A percentile compares a stretch with the other conserved stretches of the same genome.
Evolutionary conservation across 2,329 filamentous ascomycete genomes (phyloP).

Genomic region (Sarocladiaceae sp.): DNA sequence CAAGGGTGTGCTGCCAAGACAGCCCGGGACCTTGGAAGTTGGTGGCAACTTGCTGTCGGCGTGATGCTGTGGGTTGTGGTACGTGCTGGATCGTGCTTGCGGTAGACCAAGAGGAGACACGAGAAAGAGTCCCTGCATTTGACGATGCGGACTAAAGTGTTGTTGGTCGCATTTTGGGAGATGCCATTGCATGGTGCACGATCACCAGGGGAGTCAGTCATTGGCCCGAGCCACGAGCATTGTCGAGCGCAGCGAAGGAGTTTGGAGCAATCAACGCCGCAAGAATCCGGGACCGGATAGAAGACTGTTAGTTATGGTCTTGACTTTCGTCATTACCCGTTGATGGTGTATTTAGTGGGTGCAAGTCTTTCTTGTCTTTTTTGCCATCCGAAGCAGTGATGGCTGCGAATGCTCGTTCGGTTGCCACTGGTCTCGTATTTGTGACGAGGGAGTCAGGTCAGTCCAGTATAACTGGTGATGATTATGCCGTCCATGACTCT

Average conservation of each 20-base stretch:
- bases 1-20: too few species aligned
- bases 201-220: neutral
- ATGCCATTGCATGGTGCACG: neutral
- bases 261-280: neutral
- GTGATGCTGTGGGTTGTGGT: neutral
- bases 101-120: too few species aligned
- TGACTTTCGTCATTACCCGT: conserved; percentile 3
- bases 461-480: neutral
- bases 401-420: neutral
- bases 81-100: conserved; percentile 7
- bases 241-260: neutral
- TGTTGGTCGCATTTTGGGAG: too few species aligned
- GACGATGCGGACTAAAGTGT: neutral
- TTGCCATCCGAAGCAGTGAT: neutral
- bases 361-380: neutral
- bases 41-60: neutral
- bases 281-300: too few species aligned
- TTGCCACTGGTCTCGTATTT: conserved; percentile 6
- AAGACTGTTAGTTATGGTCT: too few species aligned
- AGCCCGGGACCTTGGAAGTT: neutral
- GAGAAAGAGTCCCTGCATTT: conserved; percentile 5
- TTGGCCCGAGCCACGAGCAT: neutral
- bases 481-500: too few species aligned
- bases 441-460: neutral
- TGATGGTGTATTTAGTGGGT: neutral